These are phyloP conservation scores for Geotrichum europaeum DNA, from an alignment of 1,139 yeast species.

Conservation along the genomic window DNA sequence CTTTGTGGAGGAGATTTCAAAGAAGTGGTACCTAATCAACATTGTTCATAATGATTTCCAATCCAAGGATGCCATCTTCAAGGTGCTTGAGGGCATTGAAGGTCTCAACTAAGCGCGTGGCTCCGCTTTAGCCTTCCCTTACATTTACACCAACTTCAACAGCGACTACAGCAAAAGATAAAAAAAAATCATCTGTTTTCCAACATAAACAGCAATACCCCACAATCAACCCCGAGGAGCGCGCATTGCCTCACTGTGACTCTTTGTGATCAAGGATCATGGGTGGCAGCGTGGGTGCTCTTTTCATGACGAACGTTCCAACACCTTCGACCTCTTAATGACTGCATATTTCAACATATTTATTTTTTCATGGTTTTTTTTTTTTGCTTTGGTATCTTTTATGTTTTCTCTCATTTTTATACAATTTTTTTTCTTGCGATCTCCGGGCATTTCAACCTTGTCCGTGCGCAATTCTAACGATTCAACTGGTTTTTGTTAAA, in stretches of 20 bases:
- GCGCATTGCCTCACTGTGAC: conserved; percentile 15
- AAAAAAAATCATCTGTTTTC: conserved; percentile 12
- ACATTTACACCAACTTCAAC: not conserved
- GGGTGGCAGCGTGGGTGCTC: conserved; percentile 7
- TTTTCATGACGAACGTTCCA: conserved; percentile 4
- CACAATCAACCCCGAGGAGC: conserved; percentile 15
- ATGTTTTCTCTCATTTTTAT: not conserved
- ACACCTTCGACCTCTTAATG: conserved; percentile 7
- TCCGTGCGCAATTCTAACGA: not conserved
- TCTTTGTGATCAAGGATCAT: conserved; percentile 9
- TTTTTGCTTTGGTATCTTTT: not conserved
- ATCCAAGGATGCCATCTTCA: conserved; percentile 34
- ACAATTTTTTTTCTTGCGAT: not conserved
- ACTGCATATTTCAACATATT: conserved; percentile 16
- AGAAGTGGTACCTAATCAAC: conserved; percentile 70
- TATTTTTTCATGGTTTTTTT: not conserved
- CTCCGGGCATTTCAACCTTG: not conserved
- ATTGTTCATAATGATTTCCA: conserved; percentile 81
- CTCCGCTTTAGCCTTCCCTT: not conserved
- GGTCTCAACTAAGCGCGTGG: not conserved
- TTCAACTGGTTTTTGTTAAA: not conserved
- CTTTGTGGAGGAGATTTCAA: conserved; percentile 48
- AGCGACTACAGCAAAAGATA: not conserved
- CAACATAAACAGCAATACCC: conserved; percentile 14
- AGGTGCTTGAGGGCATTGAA: conserved; percentile 27